Evolutionary conservation across 768 basidiomycete genomes (phyloP).

Genomic region (Cystobasidiopsis lactophilus): DNA sequence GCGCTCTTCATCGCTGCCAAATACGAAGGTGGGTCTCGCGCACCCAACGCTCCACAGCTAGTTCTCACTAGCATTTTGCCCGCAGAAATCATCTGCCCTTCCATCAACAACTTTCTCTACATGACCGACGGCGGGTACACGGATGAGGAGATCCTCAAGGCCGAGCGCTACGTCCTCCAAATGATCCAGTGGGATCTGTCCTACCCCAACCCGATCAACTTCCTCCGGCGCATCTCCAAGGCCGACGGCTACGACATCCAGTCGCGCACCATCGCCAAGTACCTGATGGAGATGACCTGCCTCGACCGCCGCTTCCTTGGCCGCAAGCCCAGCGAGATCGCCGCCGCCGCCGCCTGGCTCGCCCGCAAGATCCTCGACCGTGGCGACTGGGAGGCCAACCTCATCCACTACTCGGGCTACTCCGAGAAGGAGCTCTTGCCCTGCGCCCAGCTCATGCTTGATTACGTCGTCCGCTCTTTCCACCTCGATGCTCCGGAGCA

Average conservation of each 20-base stretch:
- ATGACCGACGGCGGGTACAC: constrained; percentile 58
- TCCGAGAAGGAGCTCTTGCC: constrained; percentile 56
- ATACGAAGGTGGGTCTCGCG: too few relatives aligned
- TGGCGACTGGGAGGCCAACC: constrained; percentile 63
- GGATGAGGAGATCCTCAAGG: constrained; percentile 60
- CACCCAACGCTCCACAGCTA: too few relatives aligned
- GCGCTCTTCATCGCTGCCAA: constrained; percentile 74
- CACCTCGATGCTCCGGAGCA: neutral
- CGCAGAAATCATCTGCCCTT: constrained; percentile 77
- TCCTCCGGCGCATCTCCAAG: constrained; percentile 70
- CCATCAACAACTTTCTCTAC: constrained; percentile 53
- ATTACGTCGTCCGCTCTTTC: constrained; percentile 41
- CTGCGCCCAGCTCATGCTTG: constrained; percentile 64
- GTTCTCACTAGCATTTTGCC: too few relatives aligned
- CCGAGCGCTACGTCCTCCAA: constrained; percentile 64
- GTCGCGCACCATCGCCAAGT: constrained; percentile 70
- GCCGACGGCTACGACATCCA: constrained; percentile 77
- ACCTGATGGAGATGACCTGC: constrained; percentile 63
- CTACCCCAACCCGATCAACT: constrained; percentile 73
- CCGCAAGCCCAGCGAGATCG: constrained; percentile 51
- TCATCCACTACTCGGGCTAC: constrained; percentile 73
- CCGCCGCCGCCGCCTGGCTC: constrained; percentile 70
- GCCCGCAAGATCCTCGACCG: constrained; percentile 55
- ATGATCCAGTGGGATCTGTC: constrained; percentile 67
- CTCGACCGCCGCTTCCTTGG: constrained; percentile 59